Evolutionary conservation across 106 monocot species (phyloP).

Genomic region (Dendrobium officinale): DNA sequence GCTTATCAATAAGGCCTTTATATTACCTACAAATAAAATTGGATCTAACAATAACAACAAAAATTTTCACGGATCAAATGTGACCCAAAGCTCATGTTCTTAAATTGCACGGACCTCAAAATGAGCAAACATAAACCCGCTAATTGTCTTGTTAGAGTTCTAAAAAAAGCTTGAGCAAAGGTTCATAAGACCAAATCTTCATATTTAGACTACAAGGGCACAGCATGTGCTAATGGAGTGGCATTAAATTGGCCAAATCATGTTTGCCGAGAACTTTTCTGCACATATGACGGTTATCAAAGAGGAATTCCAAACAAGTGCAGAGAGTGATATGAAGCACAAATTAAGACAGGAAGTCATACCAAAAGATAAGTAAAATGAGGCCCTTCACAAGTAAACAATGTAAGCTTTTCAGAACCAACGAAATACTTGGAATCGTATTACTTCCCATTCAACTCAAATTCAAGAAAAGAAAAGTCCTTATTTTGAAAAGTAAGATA

Average conservation of each 20-base stretch:
- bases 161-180: background rate
- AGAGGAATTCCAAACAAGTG: background rate
- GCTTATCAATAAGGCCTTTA: no score
- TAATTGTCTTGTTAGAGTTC: background rate
- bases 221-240: background rate
- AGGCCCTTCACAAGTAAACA: background rate
- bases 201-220: background rate
- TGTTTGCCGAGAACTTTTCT: background rate
- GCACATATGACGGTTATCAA: background rate
- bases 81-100: background rate
- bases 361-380: background rate
- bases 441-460: background rate
- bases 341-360: background rate
- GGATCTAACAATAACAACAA: background rate
- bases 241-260: background rate
- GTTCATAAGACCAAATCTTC: background rate
- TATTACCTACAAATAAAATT: no score
- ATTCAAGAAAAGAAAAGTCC: background rate
- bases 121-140: background rate
- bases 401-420: background rate
- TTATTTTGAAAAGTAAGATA: background rate
- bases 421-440: background rate
- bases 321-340: background rate
- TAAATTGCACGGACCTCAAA: background rate
- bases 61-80: background rate